Evolutionary conservation across 1,284 basidiomycete species (phyloP).

Genomic region (Fistulina hepatica): DNA sequence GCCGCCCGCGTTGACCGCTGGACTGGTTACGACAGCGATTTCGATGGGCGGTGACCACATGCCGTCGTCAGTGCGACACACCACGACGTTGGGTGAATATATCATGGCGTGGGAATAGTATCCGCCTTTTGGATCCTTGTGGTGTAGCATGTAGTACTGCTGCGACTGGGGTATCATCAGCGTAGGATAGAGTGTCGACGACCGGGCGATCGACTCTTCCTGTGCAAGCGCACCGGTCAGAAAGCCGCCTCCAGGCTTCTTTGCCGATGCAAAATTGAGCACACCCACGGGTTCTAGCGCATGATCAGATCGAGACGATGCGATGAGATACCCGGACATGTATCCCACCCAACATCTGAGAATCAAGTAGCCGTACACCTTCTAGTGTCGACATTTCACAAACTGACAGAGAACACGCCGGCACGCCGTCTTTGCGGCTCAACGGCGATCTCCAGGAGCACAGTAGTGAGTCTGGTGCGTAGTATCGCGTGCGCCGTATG

Average conservation of each 20-base stretch:
- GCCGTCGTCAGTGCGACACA: conserved; percentile 49
- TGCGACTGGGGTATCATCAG: conserved; percentile 42
- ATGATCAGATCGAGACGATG: conserved; percentile 8
- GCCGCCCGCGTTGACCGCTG: conserved; percentile 60
- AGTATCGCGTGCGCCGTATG: conserved; percentile 23
- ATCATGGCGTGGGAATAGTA: conserved; percentile 62
- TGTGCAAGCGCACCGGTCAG: conserved; percentile 54
- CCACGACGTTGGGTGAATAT: conserved; percentile 45
- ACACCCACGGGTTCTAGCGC: conserved; percentile 29
- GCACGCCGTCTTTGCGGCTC: conserved; percentile 2
- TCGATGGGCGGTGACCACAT: conserved; percentile 41
- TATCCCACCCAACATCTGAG: conserved; percentile 9
- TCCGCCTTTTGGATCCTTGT: conserved; percentile 35
- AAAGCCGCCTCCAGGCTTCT: conserved; percentile 60
- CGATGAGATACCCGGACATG: conserved; percentile 5
- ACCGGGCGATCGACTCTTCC: conserved; percentile 62
- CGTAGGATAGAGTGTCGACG: conserved; percentile 50
- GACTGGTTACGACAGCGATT: conserved; percentile 51
- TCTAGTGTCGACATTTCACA: conserved; percentile 12
- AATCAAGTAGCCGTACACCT: conserved; percentile 9
- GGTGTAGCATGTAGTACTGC: conserved; percentile 47
- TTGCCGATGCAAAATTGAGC: conserved; percentile 62
- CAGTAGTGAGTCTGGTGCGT: conserved; percentile 23
- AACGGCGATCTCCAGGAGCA: conserved; percentile 15
- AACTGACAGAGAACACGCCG: not conserved